Conservation (phyloP, 495 filamentous ascomycete genomes). For the Neurospora sp. region DNA sequence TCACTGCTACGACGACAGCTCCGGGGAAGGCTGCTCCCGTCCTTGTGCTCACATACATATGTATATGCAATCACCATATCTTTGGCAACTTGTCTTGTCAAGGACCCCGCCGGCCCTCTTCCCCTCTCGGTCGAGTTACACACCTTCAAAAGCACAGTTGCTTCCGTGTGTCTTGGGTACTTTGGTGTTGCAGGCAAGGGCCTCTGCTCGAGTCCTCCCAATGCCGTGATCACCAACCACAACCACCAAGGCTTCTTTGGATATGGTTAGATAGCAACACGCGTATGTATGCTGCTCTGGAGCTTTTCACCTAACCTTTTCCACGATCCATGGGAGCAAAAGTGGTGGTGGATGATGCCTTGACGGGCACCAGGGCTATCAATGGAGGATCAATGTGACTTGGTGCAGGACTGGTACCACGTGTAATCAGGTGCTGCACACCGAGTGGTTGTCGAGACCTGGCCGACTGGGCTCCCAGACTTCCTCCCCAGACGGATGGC, state of each 20-base stretch:
- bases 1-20: not conserved
- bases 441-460: conserved; percentile 1
- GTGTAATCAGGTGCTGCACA: conserved; percentile 24
- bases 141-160: not conserved
- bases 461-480: not conserved
- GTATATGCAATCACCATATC: not conserved
- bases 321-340: not conserved
- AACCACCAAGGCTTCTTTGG: not conserved
- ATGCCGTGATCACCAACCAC: not conserved
- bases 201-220: not conserved
- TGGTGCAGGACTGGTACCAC: conserved; percentile 27
- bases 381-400: conserved; percentile 9
- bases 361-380: not conserved
- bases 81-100: no score
- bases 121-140: not conserved
- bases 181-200: not conserved
- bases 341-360: not conserved
- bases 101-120: not conserved
- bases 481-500: not conserved
- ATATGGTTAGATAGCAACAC: not conserved
- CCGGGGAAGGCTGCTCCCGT: not conserved
- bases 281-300: not conserved
- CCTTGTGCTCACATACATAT: not conserved
- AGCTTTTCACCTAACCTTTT: not conserved
- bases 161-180: not conserved